These are phyloP conservation scores for peach (Prunus persica) DNA, from an alignment of 306 rosid species.

Conservation along the genomic window Prunus_persica_NCBIv2 NC_034012.1:22014501-22015000, in stretches of 20 bases:
- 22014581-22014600: slow-evolving; percentile 84
- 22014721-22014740: slow-evolving; percentile 84
- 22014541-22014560: slow-evolving; percentile 95
- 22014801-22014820: background rate
- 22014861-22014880: slow-evolving; percentile 62
- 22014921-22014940: slow-evolving; percentile 78
- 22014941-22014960: slow-evolving; percentile 81
- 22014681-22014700: slow-evolving; percentile 14
- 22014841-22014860: slow-evolving; percentile 15
- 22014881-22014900: slow-evolving; percentile 81
- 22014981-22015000: slow-evolving; percentile 15
- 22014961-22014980: slow-evolving; percentile 17
- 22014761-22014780: slow-evolving; percentile 65
- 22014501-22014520: slow-evolving; percentile 9
- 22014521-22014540: slow-evolving; percentile 26
- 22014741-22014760: slow-evolving; percentile 76
- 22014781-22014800: slow-evolving; percentile 11
- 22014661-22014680: slow-evolving; percentile 20
- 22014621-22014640: slow-evolving; percentile 13
- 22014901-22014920: slow-evolving; percentile 76
- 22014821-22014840: background rate
- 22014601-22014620: slow-evolving; percentile 29
- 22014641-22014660: slow-evolving; percentile 9
- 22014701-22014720: slow-evolving; percentile 81
- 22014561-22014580: slow-evolving; percentile 99